Conservation (phyloP, 1,284 basidiomycete species). For the Farysia itapuensis region DNA sequence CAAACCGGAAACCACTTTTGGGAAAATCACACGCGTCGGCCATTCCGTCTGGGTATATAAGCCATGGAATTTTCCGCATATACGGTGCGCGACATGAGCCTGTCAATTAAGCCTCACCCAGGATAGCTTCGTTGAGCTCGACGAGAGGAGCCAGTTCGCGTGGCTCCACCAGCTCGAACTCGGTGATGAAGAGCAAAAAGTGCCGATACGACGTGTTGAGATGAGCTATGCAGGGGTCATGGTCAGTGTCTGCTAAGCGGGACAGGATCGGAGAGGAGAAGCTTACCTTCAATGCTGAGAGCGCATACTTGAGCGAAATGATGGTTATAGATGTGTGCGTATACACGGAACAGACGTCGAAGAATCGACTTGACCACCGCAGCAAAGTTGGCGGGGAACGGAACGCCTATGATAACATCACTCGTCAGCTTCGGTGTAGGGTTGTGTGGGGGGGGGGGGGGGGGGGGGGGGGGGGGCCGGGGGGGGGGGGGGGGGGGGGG, state of each 20-base stretch:
- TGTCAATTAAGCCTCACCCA: slow-evolving; percentile 61
- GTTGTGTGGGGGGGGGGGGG: no score
- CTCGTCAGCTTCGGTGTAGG: background rate
- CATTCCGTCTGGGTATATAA: no score
- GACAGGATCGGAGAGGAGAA: no score
- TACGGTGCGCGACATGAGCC: no score
- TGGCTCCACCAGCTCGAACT: slow-evolving; percentile 97
- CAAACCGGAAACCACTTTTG: no score
- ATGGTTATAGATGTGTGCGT: slow-evolving; percentile 98
- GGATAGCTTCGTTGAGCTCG: slow-evolving; percentile 92
- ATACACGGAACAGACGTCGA: slow-evolving; percentile 89
- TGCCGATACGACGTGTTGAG: slow-evolving; percentile 98
- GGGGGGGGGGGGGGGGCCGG: no score
- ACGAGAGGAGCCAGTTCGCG: slow-evolving; percentile 94
- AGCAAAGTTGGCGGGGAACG: slow-evolving; percentile 88
- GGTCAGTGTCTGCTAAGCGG: no score
- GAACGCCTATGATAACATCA: slow-evolving; percentile 69
- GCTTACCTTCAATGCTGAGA: slow-evolving; percentile 88
- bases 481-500: no score
- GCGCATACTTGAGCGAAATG: slow-evolving; percentile 99
- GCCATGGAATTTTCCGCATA: no score
- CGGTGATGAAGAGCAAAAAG: slow-evolving; percentile 94
- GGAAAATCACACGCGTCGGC: no score
- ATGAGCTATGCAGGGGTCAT: slow-evolving; percentile 72
- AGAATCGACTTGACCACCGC: slow-evolving; percentile 90